Percentiles rank a stretch among this genome's conserved stretches.
phyloP scores from a whole-genome alignment of 139 green algal genomes.

The Pedinophyceae sp. region DNA sequence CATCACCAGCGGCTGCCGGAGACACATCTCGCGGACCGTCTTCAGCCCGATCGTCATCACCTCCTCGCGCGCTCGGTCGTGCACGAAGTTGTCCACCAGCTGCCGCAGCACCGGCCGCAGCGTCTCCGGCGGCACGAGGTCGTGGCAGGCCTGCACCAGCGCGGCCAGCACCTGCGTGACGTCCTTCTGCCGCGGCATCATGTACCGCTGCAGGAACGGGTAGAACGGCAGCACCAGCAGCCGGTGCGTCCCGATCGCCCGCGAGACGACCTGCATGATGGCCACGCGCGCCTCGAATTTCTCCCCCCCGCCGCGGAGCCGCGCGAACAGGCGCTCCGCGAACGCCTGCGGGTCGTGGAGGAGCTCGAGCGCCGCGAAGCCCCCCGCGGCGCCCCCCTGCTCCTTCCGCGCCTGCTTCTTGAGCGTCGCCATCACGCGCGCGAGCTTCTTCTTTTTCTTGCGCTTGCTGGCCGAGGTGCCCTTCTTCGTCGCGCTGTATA shows the following conservation, averaged over 20 bases:
- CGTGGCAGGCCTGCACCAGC: slow-evolving; percentile 59
- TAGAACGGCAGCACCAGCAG: slow-evolving; percentile 94
- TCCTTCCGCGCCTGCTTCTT: slow-evolving; percentile 42
- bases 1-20: slow-evolving; percentile 76
- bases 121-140: slow-evolving; percentile 79
- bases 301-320: slow-evolving; percentile 46
- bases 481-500: slow-evolving; percentile 54
- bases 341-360: slow-evolving; percentile 91
- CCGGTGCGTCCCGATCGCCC: slow-evolving; percentile 76
- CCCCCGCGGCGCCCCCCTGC: slow-evolving; percentile 4
- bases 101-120: slow-evolving; percentile 76
- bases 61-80: slow-evolving; percentile 61
- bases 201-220: slow-evolving; percentile 72
- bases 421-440: slow-evolving; percentile 60
- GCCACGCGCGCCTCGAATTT: slow-evolving; percentile 62
- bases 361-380: slow-evolving; percentile 88
- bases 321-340: slow-evolving; percentile 73
- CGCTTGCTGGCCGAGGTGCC: slow-evolving; percentile 71
- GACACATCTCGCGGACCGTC: slow-evolving; percentile 77
- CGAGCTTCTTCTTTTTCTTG: slow-evolving; percentile 88
- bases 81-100: slow-evolving; percentile 89
- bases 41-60: slow-evolving; percentile 82
- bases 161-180: slow-evolving; percentile 68
- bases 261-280: slow-evolving; percentile 48
- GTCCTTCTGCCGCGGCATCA: slow-evolving; percentile 55